phyloP scores from a whole-genome alignment of 2,329 filamentous ascomycete genomes.

The Exophiala phaeomuriformis region DNA sequence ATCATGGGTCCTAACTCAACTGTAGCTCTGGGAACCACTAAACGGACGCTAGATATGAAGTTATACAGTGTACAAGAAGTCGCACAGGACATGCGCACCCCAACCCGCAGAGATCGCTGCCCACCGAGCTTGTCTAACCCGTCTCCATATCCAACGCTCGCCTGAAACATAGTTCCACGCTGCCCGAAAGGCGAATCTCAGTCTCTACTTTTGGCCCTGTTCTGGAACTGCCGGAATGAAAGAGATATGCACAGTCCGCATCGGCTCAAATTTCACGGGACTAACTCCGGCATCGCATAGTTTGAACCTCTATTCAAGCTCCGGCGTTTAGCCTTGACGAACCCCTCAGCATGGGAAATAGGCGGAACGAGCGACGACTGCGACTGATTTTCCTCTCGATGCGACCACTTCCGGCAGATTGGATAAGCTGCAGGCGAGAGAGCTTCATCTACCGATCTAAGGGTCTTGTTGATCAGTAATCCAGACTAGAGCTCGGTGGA shows the following conservation, averaged over 20 bases:
- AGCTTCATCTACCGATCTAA: background rate
- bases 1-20: too few species aligned
- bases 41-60: too few species aligned
- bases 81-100: too few species aligned
- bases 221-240: too few species aligned
- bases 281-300: background rate
- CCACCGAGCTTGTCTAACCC: background rate
- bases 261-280: too few species aligned
- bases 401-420: background rate
- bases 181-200: background rate
- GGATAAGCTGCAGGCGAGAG: background rate
- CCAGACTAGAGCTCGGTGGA: background rate
- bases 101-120: too few species aligned
- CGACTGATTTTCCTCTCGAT: background rate
- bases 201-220: background rate
- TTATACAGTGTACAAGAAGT: too few species aligned
- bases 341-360: too few species aligned
- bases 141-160: background rate
- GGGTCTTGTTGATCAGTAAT: background rate
- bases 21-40: too few species aligned
- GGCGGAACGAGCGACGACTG: too few species aligned
- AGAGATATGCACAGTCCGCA: too few species aligned
- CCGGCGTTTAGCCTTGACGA: background rate
- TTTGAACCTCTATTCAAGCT: background rate
- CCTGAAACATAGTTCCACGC: background rate